Evolutionary conservation across 768 basidiomycete genomes (phyloP), one percentile per base, ranked within the genome.

Genomic region (Termitomyces sp.): DNA sequence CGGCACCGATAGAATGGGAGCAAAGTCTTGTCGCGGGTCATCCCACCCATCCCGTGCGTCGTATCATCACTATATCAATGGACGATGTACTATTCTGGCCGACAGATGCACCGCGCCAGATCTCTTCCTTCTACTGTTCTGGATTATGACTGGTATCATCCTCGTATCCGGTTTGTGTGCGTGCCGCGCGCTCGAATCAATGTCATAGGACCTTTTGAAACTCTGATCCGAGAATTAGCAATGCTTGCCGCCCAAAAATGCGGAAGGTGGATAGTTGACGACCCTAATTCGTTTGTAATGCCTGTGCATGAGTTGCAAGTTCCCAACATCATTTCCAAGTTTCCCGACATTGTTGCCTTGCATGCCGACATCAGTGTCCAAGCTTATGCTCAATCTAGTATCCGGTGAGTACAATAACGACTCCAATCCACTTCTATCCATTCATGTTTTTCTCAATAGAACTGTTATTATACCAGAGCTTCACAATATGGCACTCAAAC

Each of bases 11-110:
- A 54, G 71, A 78, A 61, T 84, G 81, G 79, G 82, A 84, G 62
- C 82, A 84, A 63, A 81, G 80, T 61, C 72, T 84, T 18, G 76
- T 83, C 10, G 76, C 79, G 18, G 83, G 83, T 2, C 83, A 84
- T 66, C 83, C 83, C 24, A 83, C 82, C 1, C 83, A 84, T 60
- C 83, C 83, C 14, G 82, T 82, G 62, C 50, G 72, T 67, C 7
- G 32, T 48, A 41, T 28, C 44, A 28, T 30, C 14, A 44, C 20
- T 11, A 38, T 46, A 35, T 36, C 22, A 52, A 43, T 28, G 22
- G 7, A 46, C 36, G 40, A 40, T 16, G 52, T 10, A 41, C 46
- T 11, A 52, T 33, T 55, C 33, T 40, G 60, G 38, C 40, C 50
- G 47, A 33, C 46, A 84, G 82, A 84, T 84, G 83, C 79, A 85